These are phyloP conservation scores for Exophiala spinifera DNA, from an alignment of 2,329 filamentous ascomycete genomes.

Conservation along the genomic window DNA sequence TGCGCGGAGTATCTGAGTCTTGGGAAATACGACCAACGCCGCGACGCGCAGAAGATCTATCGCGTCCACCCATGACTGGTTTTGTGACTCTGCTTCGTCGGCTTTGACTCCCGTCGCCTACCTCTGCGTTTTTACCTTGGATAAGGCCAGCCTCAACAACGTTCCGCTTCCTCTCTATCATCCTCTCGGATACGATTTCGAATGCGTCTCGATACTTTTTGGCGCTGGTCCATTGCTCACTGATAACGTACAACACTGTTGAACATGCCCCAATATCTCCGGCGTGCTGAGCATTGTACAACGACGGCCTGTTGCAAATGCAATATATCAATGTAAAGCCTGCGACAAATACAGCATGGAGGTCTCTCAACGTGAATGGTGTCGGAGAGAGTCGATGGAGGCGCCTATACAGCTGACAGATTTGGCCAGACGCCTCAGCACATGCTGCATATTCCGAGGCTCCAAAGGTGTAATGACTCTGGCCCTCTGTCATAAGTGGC, in stretches of 20 bases:
- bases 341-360: constrained; percentile 14
- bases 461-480: not conserved
- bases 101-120: not conserved
- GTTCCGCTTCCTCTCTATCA: not conserved
- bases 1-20: no score
- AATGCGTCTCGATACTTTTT: constrained; percentile 16
- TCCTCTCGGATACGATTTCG: constrained; percentile 10
- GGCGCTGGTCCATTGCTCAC: constrained; percentile 12
- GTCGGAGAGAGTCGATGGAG: constrained; percentile 10
- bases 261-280: constrained; percentile 14
- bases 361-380: constrained; percentile 13
- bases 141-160: not conserved
- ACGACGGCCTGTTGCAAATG: constrained; percentile 2
- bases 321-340: constrained; percentile 13
- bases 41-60: no score
- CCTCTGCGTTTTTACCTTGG: not conserved
- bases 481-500: constrained; percentile 9
- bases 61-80: no score
- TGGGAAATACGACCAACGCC: no score
- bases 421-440: constrained; percentile 9
- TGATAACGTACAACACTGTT: constrained; percentile 14
- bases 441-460: constrained; percentile 4
- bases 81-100: not conserved
- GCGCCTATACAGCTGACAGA: constrained; percentile 14
- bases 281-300: constrained; percentile 14